These are phyloP conservation scores for Pseudocercospora fuligena DNA, from an alignment of 2,329 filamentous ascomycete genomes.

Conservation along the genomic window DNA sequence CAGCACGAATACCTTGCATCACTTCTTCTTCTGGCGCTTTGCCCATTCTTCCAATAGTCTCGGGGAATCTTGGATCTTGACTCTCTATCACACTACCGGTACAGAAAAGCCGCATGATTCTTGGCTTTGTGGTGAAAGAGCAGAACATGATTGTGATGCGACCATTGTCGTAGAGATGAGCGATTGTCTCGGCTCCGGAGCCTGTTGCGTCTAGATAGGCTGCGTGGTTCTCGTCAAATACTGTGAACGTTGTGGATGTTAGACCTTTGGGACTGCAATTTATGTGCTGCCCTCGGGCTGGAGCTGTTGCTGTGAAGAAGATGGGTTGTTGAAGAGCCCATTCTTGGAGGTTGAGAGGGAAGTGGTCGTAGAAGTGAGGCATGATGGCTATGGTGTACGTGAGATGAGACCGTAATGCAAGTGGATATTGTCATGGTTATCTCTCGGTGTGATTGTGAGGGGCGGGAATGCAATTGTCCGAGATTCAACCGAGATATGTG, in stretches of 20 bases:
- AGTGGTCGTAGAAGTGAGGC: conserved; percentile 62
- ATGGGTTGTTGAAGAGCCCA: conserved; percentile 72
- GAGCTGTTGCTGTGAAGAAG: conserved; percentile 76
- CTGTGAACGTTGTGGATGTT: conserved; percentile 63
- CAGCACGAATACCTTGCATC: conserved; percentile 60
- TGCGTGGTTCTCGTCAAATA: conserved; percentile 61
- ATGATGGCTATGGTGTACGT: conserved; percentile 45
- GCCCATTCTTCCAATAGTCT: conserved; percentile 27
- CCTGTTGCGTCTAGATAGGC: conserved; percentile 76
- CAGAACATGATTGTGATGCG: conserved; percentile 62
- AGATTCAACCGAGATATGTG: too few relatives aligned
- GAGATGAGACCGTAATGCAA: neutral
- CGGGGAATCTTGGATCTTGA: conserved; percentile 52
- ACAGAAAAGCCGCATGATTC: conserved; percentile 69
- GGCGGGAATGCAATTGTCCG: too few relatives aligned
- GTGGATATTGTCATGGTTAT: neutral
- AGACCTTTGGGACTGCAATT: conserved; percentile 79
- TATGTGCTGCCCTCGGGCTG: conserved; percentile 67
- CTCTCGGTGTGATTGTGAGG: too few relatives aligned
- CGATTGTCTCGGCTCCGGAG: conserved; percentile 72
- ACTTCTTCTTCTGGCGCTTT: conserved; percentile 34
- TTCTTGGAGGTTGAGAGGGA: conserved; percentile 60
- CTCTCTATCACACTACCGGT: conserved; percentile 63
- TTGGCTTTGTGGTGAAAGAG: conserved; percentile 63
- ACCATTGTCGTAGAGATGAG: neutral